phyloP scores from a whole-genome alignment of 129 eudicot genomes.

The Oenanthe sinensis region DNA sequence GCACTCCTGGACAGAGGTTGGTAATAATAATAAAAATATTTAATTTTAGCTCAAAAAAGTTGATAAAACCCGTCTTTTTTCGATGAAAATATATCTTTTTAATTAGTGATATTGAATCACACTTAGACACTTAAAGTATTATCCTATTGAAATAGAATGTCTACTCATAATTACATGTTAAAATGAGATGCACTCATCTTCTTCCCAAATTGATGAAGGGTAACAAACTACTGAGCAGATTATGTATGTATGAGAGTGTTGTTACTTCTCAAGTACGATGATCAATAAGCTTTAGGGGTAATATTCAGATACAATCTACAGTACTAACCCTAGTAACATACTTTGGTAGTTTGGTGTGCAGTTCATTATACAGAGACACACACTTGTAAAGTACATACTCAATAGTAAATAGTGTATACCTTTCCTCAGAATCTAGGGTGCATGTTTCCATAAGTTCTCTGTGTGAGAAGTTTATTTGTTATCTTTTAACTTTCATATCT shows the following conservation, averaged over 20 bases:
- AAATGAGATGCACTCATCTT: not conserved
- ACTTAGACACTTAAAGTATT: not conserved
- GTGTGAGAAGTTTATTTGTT: not conserved
- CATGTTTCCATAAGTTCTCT: not conserved
- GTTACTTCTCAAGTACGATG: not conserved
- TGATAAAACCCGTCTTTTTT: no score
- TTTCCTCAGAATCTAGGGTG: not conserved
- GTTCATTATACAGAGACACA: not conserved
- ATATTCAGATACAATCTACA: not conserved
- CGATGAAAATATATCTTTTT: no score
- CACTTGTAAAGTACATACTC: not conserved
- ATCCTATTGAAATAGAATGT: not conserved
- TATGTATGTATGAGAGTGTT: not conserved
- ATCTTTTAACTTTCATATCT: not conserved
- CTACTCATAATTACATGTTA: not conserved
- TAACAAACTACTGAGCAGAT: not conserved
- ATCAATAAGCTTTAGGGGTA: not conserved
- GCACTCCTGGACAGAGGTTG: conserved; percentile 90
- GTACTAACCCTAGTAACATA: not conserved
- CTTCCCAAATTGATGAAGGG: not conserved
- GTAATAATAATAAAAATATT: conserved; percentile 10
- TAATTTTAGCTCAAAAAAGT: no score
- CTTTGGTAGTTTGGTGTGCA: not conserved
- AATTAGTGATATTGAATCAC: not conserved
- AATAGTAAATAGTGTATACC: not conserved